Conservation (phyloP, 495 filamentous ascomycete genomes). For the Barbatosphaeria neglecta region DNA sequence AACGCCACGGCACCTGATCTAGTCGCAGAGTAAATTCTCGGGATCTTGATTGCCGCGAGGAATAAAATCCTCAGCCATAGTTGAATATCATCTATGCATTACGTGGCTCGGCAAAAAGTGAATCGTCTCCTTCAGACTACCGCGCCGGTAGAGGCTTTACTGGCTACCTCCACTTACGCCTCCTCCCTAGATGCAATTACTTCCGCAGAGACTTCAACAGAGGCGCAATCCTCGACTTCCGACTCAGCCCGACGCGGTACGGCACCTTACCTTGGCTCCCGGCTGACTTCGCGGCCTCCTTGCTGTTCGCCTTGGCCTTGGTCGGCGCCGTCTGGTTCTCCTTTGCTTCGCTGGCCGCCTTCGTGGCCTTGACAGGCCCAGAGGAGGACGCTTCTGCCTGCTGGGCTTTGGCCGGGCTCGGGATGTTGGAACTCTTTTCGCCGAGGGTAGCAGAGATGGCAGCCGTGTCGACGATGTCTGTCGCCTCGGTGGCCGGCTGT, state of each 20-base stretch:
- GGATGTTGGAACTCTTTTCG: not conserved
- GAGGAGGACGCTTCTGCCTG: not conserved
- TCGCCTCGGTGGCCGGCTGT: not conserved
- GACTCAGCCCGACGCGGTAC: conserved; percentile 58
- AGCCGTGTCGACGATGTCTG: too few species aligned
- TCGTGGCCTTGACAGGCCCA: not conserved
- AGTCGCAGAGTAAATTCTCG: too few species aligned
- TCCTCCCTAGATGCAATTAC: too few species aligned
- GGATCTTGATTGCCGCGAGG: too few species aligned
- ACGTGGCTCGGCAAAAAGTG: too few species aligned
- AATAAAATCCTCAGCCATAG: too few species aligned
- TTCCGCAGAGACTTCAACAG: conserved; percentile 53
- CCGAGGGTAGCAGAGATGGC: not conserved
- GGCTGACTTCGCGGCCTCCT: not conserved
- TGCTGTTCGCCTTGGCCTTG: not conserved
- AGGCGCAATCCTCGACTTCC: conserved; percentile 51
- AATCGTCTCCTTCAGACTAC: too few species aligned
- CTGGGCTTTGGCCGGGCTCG: not conserved
- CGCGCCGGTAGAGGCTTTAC: too few species aligned
- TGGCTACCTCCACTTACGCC: too few species aligned
- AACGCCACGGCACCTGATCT: too few species aligned
- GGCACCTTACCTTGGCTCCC: conserved; percentile 30
- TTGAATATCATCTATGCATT: too few species aligned
- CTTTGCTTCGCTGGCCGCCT: not conserved
- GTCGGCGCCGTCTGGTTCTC: not conserved